Evolutionary conservation across 345 rosid species (phyloP), one percentile per base, ranked within the genome.

Genomic region (Turnera subulata): DNA sequence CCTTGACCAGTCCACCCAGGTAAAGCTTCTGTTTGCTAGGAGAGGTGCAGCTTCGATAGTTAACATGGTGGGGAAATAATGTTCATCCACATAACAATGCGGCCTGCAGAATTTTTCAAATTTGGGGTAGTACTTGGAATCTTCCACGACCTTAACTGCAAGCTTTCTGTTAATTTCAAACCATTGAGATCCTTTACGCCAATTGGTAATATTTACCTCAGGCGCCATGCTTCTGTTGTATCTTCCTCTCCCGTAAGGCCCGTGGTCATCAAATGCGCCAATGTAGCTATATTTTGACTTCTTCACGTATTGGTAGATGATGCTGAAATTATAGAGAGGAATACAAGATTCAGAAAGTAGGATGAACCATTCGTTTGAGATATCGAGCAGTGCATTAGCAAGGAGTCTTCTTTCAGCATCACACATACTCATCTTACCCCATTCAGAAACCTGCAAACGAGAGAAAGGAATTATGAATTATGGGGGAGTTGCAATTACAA

Each of bases 361-460:
- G 42, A 94, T 55, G 56, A 94, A 94, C 85, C 89, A 56, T 50
- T 94, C 97, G 38, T 94, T 90, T 15, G 87, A 84, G 60, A 90
- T 67, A 66, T 94, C 99, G 0, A 90, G 96, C 66, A 94, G 68
- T 0, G 99, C 97, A 10, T 88, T 94, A 23, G 99, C 96, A 1
- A 94, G 73, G 43, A 94, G 97, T 66, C 99, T 80, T 68, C 73
- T 81, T 69, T 94, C 96, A 4, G 96, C 97, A 67, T 94, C 97
- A 15, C 97, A 90, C 85, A 94, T 88, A 54, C 89, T 81, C 99
- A 94, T 94, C 78, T 68, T 84, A 53, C 99, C 99, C 99, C 99
- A 94, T 66, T 90, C 90, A 45, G 96, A 71, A 21, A 80, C 76
- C 97, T 93, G 82, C 55, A 33, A 29, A 29, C 9, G 37, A 29